phyloP scores from a whole-genome alignment of 306 rosid genomes.

The Vicia faba region DNA sequence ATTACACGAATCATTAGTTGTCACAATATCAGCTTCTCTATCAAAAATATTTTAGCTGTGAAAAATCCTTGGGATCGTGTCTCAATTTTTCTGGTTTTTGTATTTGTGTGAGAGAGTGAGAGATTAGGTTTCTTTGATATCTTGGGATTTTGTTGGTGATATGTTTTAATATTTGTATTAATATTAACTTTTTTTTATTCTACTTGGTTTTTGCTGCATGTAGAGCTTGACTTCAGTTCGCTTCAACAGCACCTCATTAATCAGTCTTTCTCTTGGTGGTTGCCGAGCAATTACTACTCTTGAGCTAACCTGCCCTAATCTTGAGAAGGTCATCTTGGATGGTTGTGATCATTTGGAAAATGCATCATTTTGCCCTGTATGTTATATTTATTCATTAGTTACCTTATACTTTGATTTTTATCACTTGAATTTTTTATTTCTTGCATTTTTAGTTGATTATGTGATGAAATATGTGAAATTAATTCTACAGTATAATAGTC shows the following conservation, averaged over 20 bases:
- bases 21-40: conserved; percentile 9
- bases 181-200: background rate
- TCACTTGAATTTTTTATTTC: background rate
- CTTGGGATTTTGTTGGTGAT: conserved; percentile 33
- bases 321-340: conserved; percentile 88
- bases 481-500: conserved; percentile 3
- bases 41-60: conserved; percentile 3
- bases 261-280: conserved; percentile 89
- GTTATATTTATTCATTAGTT: conserved; percentile 38
- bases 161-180: background rate
- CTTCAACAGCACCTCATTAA: conserved; percentile 76
- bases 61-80: conserved; percentile 9
- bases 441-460: conserved; percentile 21
- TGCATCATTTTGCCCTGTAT: conserved; percentile 88
- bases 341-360: conserved; percentile 94
- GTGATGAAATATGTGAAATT: conserved; percentile 20
- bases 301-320: conserved; percentile 78
- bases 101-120: conserved; percentile 3
- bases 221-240: conserved; percentile 86
- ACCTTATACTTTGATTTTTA: background rate
- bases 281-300: conserved; percentile 82
- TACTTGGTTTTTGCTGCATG: conserved; percentile 38
- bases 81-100: conserved; percentile 14
- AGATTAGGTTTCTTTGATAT: conserved; percentile 12
- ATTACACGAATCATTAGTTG: background rate